phyloP scores from a whole-genome alignment of 1,284 basidiomycete genomes.

The Hemileia vastatrix region DNA sequence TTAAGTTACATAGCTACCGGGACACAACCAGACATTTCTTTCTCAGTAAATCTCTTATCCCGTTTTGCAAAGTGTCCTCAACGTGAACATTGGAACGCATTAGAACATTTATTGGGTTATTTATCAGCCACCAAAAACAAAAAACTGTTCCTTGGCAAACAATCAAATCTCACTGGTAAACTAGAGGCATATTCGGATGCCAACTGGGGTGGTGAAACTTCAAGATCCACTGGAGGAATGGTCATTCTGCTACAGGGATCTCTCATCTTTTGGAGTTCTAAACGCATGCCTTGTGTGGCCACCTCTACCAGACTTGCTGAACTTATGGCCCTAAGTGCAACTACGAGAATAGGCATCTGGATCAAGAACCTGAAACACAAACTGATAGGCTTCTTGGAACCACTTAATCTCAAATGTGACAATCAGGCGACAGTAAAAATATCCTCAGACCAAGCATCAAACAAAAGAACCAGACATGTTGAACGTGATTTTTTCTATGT shows the following conservation, averaged over 20 bases:
- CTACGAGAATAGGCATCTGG: neutral
- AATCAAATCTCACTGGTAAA: neutral
- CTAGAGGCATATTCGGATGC: neutral
- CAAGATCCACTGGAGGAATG: neutral
- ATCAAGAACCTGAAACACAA: neutral
- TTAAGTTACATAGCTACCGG: neutral
- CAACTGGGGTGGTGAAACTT: slow-evolving; percentile 8
- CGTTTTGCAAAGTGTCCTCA: too few relatives aligned
- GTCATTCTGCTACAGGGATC: neutral
- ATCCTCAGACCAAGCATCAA: neutral
- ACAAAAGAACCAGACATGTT: neutral
- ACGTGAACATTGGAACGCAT: too few relatives aligned
- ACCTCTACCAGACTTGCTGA: neutral
- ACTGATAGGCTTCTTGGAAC: neutral
- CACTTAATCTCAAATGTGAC: neutral
- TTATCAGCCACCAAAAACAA: neutral
- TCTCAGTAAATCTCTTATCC: neutral
- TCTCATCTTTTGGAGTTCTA: neutral
- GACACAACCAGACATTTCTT: slow-evolving; percentile 2
- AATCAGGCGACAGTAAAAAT: neutral
- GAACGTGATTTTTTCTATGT: neutral
- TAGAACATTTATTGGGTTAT: too few relatives aligned
- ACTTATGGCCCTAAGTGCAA: neutral
- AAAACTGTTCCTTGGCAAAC: neutral
- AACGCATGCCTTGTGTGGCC: neutral